Conservation (phyloP, 495 filamentous ascomycete species). For the Podospora sp. region DNA sequence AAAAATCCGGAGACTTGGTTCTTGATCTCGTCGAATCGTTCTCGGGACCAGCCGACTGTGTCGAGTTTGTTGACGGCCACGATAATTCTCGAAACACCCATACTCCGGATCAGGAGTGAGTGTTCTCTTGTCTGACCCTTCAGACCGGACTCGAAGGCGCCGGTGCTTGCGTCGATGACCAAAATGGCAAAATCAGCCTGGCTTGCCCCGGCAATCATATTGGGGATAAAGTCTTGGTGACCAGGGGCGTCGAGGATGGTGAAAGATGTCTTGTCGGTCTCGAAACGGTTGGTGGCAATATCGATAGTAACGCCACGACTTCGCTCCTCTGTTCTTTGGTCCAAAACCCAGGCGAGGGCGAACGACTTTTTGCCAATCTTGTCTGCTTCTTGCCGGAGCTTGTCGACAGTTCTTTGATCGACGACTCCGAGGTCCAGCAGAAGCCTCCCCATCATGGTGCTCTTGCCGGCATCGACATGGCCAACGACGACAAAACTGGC, state of each 20-base stretch:
- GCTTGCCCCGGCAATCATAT: conserved; percentile 96
- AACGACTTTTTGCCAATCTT: conserved; percentile 94
- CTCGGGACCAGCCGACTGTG: conserved; percentile 74
- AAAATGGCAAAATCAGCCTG: conserved; percentile 96
- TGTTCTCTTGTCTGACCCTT: conserved; percentile 96
- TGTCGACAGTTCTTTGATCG: conserved; percentile 83
- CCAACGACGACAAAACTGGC: conserved; percentile 97
- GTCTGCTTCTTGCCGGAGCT: conserved; percentile 83
- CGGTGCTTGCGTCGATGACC: conserved; percentile 85
- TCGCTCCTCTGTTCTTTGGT: conserved; percentile 86
- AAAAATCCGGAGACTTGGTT: conserved; percentile 84
- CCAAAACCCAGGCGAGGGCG: conserved; percentile 93
- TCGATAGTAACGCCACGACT: conserved; percentile 94
- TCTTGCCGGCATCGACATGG: conserved; percentile 97
- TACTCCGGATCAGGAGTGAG: conserved; percentile 83
- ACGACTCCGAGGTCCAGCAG: conserved; percentile 86
- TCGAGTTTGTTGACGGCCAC: conserved; percentile 97
- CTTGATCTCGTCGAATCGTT: conserved; percentile 80
- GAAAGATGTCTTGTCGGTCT: conserved; percentile 81
- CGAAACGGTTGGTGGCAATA: conserved; percentile 91
- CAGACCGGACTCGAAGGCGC: conserved; percentile 89
- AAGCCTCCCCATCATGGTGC: conserved; percentile 95
- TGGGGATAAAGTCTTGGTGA: conserved; percentile 93
- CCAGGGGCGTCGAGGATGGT: conserved; percentile 96
- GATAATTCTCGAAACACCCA: conserved; percentile 85